phyloP scores from a whole-genome alignment of 2,329 filamentous ascomycete species.

The Colletotrichum sp. region DNA sequence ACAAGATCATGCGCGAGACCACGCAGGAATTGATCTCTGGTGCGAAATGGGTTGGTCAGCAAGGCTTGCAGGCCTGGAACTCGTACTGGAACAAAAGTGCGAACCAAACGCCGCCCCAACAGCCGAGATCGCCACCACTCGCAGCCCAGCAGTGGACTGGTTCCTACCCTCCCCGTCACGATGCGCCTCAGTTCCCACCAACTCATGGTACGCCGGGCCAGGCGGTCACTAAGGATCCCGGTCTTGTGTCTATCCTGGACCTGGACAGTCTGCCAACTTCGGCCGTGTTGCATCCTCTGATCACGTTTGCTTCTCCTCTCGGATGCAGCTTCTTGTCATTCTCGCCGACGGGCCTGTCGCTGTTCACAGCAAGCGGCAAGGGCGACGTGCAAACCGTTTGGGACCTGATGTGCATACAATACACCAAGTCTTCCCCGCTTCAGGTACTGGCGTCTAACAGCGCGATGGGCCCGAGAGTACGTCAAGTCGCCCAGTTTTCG shows the following conservation, averaged over 20 bases:
- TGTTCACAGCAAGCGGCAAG: conserved; percentile 82
- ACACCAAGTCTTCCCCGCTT: conserved; percentile 65
- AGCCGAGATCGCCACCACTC: conserved; percentile 47
- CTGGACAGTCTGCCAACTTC: conserved; percentile 62
- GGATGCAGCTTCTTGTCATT: conserved; percentile 85
- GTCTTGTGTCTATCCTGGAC: conserved; percentile 78
- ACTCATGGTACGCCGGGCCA: conserved; percentile 72
- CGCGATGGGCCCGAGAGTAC: conserved; percentile 64
- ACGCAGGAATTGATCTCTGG: conserved; percentile 79
- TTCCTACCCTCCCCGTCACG: conserved; percentile 48
- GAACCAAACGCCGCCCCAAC: conserved; percentile 47
- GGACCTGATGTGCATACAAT: conserved; percentile 74
- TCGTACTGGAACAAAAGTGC: conserved; percentile 74
- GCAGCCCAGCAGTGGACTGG: conserved; percentile 53
- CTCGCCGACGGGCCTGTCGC: conserved; percentile 72
- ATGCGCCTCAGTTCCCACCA: conserved; percentile 69
- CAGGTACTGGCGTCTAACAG: conserved; percentile 52
- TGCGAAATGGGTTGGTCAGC: conserved; percentile 78
- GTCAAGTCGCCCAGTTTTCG: conserved; percentile 86
- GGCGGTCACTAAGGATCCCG: conserved; percentile 66
- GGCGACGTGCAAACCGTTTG: conserved; percentile 85
- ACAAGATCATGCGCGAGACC: conserved; percentile 78
- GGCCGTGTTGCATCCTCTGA: conserved; percentile 64
- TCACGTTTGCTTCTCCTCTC: conserved; percentile 73
- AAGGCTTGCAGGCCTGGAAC: conserved; percentile 79